Conservation (phyloP, 2,329 filamentous ascomycete species). For the Fusarium nisikadoi region DNA sequence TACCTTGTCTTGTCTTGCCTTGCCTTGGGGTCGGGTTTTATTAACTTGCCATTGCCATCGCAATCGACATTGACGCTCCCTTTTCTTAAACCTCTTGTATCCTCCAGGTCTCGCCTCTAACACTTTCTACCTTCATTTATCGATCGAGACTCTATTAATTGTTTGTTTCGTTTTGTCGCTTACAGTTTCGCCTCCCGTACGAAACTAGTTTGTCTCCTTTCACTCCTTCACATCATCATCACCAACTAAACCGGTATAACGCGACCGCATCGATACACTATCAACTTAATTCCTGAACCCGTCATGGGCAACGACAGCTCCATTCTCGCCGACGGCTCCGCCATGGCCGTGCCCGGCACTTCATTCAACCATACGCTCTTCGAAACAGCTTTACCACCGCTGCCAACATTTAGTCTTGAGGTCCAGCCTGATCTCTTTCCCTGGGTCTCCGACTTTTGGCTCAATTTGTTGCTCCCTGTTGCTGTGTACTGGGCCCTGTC, state of each 20-base stretch:
- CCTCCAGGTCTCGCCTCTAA: constrained; percentile 11
- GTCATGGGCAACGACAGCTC: constrained; percentile 55
- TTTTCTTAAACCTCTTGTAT: constrained; percentile 30
- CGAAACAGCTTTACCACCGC: constrained; percentile 75
- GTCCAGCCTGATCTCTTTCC: constrained; percentile 78
- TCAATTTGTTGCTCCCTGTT: constrained; percentile 80
- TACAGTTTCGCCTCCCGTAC: constrained; percentile 8
- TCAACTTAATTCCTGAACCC: constrained; percentile 16
- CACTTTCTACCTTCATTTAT: constrained; percentile 31
- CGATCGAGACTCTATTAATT: constrained; percentile 20
- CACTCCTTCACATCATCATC: constrained; percentile 8
- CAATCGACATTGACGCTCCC: constrained; percentile 30
- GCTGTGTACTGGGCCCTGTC: constrained; percentile 90
- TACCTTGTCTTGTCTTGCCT: not conserved
- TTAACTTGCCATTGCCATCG: constrained; percentile 33
- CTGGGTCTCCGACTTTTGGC: constrained; percentile 82
- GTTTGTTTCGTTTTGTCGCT: constrained; percentile 15
- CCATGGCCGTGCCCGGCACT: constrained; percentile 51
- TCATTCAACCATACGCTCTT: constrained; percentile 63
- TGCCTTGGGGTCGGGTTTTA: constrained; percentile 15
- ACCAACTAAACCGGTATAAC: constrained; percentile 7
- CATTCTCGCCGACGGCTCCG: constrained; percentile 46
- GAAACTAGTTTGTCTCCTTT: not conserved
- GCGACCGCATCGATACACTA: constrained; percentile 21
- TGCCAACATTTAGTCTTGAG: constrained; percentile 81